Percentiles rank a stretch among this genome's conserved stretches.
These are phyloP conservation scores for Larix sibirica DNA, from an alignment of 83 land plant genomes.

Conservation along the genomic window DNA sequence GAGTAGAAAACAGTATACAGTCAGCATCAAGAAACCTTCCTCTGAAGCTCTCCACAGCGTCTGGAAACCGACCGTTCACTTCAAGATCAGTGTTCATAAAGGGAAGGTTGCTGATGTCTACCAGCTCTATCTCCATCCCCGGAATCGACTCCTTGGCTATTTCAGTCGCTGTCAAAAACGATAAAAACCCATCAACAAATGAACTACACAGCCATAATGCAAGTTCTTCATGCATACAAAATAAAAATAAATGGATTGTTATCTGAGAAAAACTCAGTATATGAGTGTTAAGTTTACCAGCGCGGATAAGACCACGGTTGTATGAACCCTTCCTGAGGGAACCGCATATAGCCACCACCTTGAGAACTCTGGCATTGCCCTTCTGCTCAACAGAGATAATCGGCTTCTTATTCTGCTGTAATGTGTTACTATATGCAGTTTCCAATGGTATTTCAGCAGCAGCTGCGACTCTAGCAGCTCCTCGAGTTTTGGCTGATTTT, in stretches of 20 bases:
- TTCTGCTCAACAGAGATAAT: background rate
- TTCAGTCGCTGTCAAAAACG: conserved; percentile 47
- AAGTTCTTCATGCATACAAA: no score
- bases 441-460: no score
- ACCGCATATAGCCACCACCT: conserved; percentile 66
- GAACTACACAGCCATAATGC: background rate
- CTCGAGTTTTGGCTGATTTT: no score
- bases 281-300: conserved; percentile 30
- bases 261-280: no score
- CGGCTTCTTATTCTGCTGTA: background rate
- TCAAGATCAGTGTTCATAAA: conserved; percentile 86
- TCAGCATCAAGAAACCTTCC: conserved; percentile 58
- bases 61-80: conserved; percentile 52
- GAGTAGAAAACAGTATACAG: conserved; percentile 69
- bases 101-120: conserved; percentile 56
- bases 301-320: conserved; percentile 63
- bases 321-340: conserved; percentile 65
- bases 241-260: no score
- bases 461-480: no score
- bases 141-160: conserved; percentile 42
- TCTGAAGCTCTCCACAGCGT: conserved; percentile 71
- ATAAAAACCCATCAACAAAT: background rate
- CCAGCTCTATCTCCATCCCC: conserved; percentile 70
- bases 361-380: background rate
- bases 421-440: background rate